Evolutionary conservation across 2,329 filamentous ascomycete genomes (phyloP), one percentile per base, ranked within the genome.

Genomic region (Talaromyces sp.): DNA sequence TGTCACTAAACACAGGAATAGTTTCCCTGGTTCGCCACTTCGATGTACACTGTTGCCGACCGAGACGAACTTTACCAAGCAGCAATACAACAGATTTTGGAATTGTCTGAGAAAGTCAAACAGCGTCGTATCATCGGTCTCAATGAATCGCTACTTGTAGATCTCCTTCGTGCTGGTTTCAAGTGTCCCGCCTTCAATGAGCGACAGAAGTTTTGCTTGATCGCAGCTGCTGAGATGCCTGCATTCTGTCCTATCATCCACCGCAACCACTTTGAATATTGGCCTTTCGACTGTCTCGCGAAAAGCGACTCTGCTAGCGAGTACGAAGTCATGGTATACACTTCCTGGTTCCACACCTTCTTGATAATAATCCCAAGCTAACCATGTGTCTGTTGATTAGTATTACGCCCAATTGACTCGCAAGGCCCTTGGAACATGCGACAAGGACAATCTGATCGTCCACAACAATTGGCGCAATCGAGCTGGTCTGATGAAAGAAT

Each of bases 31-130:
- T 78, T 77, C 56, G 79, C 79, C 4, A 72, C 75, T 11, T 69
- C 75, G 15, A 69, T 80, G 66, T 82, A 84, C 70, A 82, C 77
- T 1, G 70, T 86, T 25, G 71, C 74, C 49, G 80, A 84, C 65
- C 81, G 82, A 57, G 80, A 81, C 63, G 67, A 72, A 10, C 69
- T 86, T 33, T 84, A 80, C 72, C 73, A 79, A 15, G 71, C 77
- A 41, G 72, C 72, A 61, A 71, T 70, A 62, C 83, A 83, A 31
- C 88, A 89, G 74, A 87, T 94, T 73, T 84, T 83, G 62, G 88
- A 92, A 71, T 84, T 94, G 73, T 86, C 86, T 68, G 90, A 90
- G 69, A 82, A 86, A 52, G 79, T 90, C 59, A 81, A 87, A 79
- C 70, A 69, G 41, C 63, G 67, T 7, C 71, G 72, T 22, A 74